These are phyloP conservation scores for Punica granatum DNA, from an alignment of 345 rosid species.

Conservation along the genomic window DNA sequence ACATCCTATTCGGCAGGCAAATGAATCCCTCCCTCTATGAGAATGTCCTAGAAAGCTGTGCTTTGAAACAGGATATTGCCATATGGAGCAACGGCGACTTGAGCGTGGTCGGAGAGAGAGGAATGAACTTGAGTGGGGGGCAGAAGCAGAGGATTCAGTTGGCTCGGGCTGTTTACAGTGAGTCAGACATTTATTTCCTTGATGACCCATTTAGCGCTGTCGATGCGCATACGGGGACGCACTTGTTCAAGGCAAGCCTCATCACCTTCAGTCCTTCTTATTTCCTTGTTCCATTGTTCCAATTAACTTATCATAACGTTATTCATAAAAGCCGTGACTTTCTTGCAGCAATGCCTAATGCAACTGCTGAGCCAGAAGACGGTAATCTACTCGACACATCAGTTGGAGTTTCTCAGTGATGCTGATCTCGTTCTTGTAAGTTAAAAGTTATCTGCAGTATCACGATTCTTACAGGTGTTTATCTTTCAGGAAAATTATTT, in stretches of 20 bases:
- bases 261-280: neutral
- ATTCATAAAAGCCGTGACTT: neutral
- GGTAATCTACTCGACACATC: constrained; percentile 58
- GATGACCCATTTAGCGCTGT: constrained; percentile 83
- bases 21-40: constrained; percentile 37
- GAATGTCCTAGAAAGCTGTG: constrained; percentile 47
- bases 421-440: constrained; percentile 61
- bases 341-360: constrained; percentile 49
- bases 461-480: too few species aligned
- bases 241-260: constrained; percentile 50
- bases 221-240: constrained; percentile 70
- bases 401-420: constrained; percentile 49
- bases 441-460: neutral
- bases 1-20: constrained; percentile 53
- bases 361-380: constrained; percentile 46
- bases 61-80: constrained; percentile 52
- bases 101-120: constrained; percentile 73
- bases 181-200: constrained; percentile 59
- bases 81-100: constrained; percentile 48
- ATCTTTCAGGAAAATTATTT: neutral
- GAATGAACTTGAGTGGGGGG: constrained; percentile 82
- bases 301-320: neutral
- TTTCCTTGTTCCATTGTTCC: neutral
- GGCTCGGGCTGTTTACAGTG: constrained; percentile 64
- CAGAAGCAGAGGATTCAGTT: constrained; percentile 79